Evolutionary conservation across 257 asterid species (phyloP).

Genomic region (Petunia secreta): DNA sequence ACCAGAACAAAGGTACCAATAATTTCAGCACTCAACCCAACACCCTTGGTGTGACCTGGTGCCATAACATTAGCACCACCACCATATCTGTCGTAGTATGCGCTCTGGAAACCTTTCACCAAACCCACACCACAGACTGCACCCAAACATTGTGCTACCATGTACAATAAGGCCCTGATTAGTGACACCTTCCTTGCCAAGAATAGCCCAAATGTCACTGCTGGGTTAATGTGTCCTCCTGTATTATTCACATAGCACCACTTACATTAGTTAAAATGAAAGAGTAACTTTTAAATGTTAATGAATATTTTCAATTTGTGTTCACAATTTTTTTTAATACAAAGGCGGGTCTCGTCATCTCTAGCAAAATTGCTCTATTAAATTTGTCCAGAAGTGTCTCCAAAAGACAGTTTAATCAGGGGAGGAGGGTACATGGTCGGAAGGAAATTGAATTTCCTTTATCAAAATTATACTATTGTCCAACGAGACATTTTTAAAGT

Average conservation of each 20-base stretch:
- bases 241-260: background rate
- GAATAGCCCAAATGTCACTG: slow-evolving; percentile 57
- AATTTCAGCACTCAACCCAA: slow-evolving; percentile 55
- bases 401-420: too few species aligned
- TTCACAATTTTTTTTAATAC: too few species aligned
- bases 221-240: slow-evolving; percentile 60
- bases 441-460: too few species aligned
- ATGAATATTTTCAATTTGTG: too few species aligned
- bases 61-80: slow-evolving; percentile 49
- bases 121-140: slow-evolving; percentile 56
- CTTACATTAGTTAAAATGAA: too few species aligned
- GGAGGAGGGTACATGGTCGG: too few species aligned
- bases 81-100: slow-evolving; percentile 40
- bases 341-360: too few species aligned
- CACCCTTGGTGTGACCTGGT: slow-evolving; percentile 44
- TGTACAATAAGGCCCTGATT: slow-evolving; percentile 49
- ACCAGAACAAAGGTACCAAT: slow-evolving; percentile 57
- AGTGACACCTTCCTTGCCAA: slow-evolving; percentile 53
- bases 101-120: slow-evolving; percentile 48
- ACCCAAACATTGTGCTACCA: slow-evolving; percentile 55
- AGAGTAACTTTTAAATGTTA: too few species aligned
- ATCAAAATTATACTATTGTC: too few species aligned
- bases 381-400: too few species aligned
- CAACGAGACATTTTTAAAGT: background rate
- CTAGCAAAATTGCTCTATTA: too few species aligned